Conservation (phyloP, 1,139 yeast species). For the Geotrichum histeridarum region DNA sequence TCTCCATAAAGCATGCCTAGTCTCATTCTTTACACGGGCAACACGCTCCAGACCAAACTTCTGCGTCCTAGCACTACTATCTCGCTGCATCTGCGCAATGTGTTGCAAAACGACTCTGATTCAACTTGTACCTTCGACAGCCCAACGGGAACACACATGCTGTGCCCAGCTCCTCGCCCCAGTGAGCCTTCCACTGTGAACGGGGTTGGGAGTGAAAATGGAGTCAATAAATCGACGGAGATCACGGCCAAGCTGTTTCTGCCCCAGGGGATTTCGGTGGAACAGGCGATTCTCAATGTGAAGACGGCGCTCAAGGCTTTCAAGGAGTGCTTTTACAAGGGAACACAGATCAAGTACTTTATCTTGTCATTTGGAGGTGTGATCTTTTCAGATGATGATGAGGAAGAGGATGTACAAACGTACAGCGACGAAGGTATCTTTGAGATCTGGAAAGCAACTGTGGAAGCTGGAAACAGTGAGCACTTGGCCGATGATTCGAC, state of each 20-base stretch:
- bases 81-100: conserved; percentile 9
- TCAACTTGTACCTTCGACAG: conserved; percentile 2
- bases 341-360: conserved; percentile 22
- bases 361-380: conserved; percentile 30
- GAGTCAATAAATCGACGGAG: conserved; percentile 10
- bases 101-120: background rate
- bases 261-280: conserved; percentile 18
- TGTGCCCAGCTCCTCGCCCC: background rate
- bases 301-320: conserved; percentile 7
- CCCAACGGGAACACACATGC: conserved; percentile 6
- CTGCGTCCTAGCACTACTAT: conserved; percentile 10
- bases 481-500: conserved; percentile 8
- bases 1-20: conserved; percentile 7
- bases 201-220: background rate
- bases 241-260: conserved; percentile 30
- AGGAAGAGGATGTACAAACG: conserved; percentile 20
- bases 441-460: conserved; percentile 27
- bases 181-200: too few species aligned
- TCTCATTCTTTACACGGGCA: conserved; percentile 24
- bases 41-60: conserved; percentile 22
- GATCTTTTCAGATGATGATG: conserved; percentile 26
- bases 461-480: conserved; percentile 14
- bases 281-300: conserved; percentile 8
- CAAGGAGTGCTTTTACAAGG: conserved; percentile 4
- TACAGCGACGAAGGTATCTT: conserved; percentile 21